phyloP scores from a whole-genome alignment of 768 basidiomycete genomes.

The Russula sp. region DNA sequence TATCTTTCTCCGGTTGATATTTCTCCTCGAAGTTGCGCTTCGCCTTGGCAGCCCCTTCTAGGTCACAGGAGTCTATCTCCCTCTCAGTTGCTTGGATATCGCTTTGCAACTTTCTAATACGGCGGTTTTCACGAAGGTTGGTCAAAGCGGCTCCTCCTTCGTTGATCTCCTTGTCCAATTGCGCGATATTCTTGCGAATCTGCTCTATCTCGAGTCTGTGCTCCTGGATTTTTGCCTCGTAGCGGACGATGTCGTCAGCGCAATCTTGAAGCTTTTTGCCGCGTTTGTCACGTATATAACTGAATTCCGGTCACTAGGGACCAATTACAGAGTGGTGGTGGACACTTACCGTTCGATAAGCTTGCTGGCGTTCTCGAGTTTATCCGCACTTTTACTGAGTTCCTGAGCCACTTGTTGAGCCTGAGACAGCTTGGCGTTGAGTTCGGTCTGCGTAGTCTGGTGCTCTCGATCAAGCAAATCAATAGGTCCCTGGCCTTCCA shows the following conservation, averaged over 20 bases:
- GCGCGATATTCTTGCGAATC: slow-evolving; percentile 41
- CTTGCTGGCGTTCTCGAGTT: slow-evolving; percentile 54
- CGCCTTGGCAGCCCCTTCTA: slow-evolving; percentile 82
- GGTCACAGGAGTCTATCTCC: slow-evolving; percentile 69
- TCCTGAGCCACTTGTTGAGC: slow-evolving; percentile 57
- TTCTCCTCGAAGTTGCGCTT: slow-evolving; percentile 79
- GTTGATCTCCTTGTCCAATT: slow-evolving; percentile 73
- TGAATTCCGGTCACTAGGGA: slow-evolving; percentile 29
- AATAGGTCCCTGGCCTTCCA: slow-evolving; percentile 59
- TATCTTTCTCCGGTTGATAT: slow-evolving; percentile 64
- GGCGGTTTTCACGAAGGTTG: slow-evolving; percentile 78
- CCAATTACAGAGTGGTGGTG: background rate
- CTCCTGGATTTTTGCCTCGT: slow-evolving; percentile 42
- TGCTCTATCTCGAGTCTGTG: slow-evolving; percentile 37
- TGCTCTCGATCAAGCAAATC: slow-evolving; percentile 54
- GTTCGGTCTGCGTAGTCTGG: slow-evolving; percentile 42
- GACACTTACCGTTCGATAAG: slow-evolving; percentile 54
- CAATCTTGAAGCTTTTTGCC: slow-evolving; percentile 55
- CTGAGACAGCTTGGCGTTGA: slow-evolving; percentile 42
- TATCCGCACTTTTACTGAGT: slow-evolving; percentile 59
- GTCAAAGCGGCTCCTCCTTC: slow-evolving; percentile 63
- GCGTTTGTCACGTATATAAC: slow-evolving; percentile 69
- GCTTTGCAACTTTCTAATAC: slow-evolving; percentile 59
- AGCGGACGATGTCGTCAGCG: slow-evolving; percentile 45
- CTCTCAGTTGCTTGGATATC: slow-evolving; percentile 62